These are phyloP conservation scores for Pseudogymnoascus sp. DNA, from an alignment of 2,329 filamentous ascomycete species.

Conservation along the genomic window DNA sequence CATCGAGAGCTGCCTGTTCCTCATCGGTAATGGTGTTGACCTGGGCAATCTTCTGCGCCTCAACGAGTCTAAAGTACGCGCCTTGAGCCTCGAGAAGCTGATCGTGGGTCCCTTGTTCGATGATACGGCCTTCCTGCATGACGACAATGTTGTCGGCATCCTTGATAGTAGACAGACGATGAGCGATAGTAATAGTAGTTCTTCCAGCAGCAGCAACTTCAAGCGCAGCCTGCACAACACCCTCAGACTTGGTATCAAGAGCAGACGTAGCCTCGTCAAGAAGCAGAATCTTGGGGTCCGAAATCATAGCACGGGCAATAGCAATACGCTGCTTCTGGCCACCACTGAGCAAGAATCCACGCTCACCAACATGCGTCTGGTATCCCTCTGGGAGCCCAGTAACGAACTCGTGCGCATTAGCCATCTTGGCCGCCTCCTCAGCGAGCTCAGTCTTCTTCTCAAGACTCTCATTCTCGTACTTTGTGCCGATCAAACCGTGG, in stretches of 20 bases:
- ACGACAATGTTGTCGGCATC: slow-evolving; percentile 95
- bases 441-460: slow-evolving; percentile 65
- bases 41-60: slow-evolving; percentile 73
- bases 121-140: slow-evolving; percentile 74
- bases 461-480: slow-evolving; percentile 57
- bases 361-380: slow-evolving; percentile 89
- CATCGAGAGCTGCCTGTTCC: slow-evolving; percentile 43
- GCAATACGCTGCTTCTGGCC: slow-evolving; percentile 97
- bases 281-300: slow-evolving; percentile 82
- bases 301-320: slow-evolving; percentile 83
- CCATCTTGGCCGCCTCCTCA: slow-evolving; percentile 74
- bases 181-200: slow-evolving; percentile 93
- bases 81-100: slow-evolving; percentile 60
- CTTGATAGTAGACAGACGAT: slow-evolving; percentile 89
- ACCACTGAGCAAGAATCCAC: slow-evolving; percentile 84
- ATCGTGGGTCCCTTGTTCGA: slow-evolving; percentile 87
- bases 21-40: slow-evolving; percentile 43
- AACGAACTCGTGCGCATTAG: slow-evolving; percentile 93
- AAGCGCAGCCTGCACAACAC: slow-evolving; percentile 85
- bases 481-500: slow-evolving; percentile 83
- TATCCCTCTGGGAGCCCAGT: slow-evolving; percentile 75
- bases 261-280: slow-evolving; percentile 93
- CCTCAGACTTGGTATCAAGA: slow-evolving; percentile 89
- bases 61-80: slow-evolving; percentile 78
- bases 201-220: slow-evolving; percentile 77